A percentile compares a stretch with the other conserved stretches of the same genome.
phyloP scores from a whole-genome alignment of 805 yeast genomes.

The Candida germanica region DNA sequence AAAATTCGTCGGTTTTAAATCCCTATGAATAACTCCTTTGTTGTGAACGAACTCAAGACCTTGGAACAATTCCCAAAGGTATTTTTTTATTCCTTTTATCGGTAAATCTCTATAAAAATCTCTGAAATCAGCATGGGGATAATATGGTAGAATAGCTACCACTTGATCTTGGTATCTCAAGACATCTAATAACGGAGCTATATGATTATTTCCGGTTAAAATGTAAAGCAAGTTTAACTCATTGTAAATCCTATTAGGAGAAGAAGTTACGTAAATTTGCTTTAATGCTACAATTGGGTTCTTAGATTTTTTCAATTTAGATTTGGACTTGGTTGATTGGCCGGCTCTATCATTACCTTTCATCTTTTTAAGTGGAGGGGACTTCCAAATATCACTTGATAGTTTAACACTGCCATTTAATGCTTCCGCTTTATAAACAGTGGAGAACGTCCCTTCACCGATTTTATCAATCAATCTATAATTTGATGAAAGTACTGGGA shows the following conservation, averaged over 20 bases:
- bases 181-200: conserved; percentile 90
- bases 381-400: conserved; percentile 42
- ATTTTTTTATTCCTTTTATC: conserved; percentile 72
- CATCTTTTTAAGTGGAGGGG: conserved; percentile 38
- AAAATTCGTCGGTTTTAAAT: conserved; percentile 59
- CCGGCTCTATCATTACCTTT: conserved; percentile 13
- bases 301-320: conserved; percentile 21
- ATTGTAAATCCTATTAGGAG: conserved; percentile 86
- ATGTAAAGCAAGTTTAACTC: conserved; percentile 77
- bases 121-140: conserved; percentile 86
- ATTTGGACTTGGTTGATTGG: conserved; percentile 8
- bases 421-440: conserved; percentile 62
- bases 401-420: conserved; percentile 35
- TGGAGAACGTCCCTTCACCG: conserved; percentile 66
- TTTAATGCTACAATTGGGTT: conserved; percentile 77
- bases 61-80: conserved; percentile 73
- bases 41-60: conserved; percentile 64
- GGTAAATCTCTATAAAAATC: conserved; percentile 81
- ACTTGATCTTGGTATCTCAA: conserved; percentile 87
- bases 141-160: conserved; percentile 87
- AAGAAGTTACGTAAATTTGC: conserved; percentile 90
- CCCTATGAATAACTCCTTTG: conserved; percentile 41
- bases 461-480: conserved; percentile 55
- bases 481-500: conserved; percentile 49
- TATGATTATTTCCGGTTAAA: conserved; percentile 63